Percentiles rank a stretch among this genome's conserved stretches.
Conservation (phyloP, 768 basidiomycete genomes). For the Gautieria morchelliformis region DNA sequence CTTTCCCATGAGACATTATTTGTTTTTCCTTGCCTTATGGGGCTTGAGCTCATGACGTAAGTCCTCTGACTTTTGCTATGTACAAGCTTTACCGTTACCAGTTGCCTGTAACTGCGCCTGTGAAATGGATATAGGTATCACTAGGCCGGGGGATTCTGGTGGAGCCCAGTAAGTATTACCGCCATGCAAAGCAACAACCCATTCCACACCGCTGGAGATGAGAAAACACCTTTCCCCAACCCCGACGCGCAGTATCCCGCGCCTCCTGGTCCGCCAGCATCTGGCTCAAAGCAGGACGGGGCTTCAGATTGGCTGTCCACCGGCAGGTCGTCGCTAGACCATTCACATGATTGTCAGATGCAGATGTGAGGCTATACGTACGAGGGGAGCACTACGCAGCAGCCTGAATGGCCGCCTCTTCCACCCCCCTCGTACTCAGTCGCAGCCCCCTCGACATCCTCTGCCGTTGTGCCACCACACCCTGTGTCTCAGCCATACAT, state of each 20-base stretch:
- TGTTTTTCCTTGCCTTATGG: not conserved
- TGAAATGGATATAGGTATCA: not conserved
- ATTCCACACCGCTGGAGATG: not conserved
- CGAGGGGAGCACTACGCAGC: too few species aligned
- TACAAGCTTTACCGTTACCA: not conserved
- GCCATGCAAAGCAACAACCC: constrained; percentile 1
- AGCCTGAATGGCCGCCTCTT: not conserved
- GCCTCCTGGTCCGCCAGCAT: not conserved
- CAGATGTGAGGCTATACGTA: not conserved
- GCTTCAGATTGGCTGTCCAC: not conserved
- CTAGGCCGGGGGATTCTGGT: too few species aligned
- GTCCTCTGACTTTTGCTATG: too few species aligned
- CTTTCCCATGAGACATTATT: too few species aligned
- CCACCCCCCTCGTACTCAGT: not conserved
- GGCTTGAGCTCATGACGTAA: not conserved
- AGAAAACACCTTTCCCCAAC: not conserved
- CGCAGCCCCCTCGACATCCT: not conserved
- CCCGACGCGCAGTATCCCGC: not conserved
- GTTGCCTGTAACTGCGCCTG: too few species aligned
- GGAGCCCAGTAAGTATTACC: not conserved
- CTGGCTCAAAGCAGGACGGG: not conserved
- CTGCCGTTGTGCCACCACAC: not conserved
- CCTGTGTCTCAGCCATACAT: not conserved
- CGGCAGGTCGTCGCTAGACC: not conserved
- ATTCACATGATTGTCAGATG: not conserved